Conservation (phyloP, 768 basidiomycete species). For the Amyloporia xantha region DNA sequence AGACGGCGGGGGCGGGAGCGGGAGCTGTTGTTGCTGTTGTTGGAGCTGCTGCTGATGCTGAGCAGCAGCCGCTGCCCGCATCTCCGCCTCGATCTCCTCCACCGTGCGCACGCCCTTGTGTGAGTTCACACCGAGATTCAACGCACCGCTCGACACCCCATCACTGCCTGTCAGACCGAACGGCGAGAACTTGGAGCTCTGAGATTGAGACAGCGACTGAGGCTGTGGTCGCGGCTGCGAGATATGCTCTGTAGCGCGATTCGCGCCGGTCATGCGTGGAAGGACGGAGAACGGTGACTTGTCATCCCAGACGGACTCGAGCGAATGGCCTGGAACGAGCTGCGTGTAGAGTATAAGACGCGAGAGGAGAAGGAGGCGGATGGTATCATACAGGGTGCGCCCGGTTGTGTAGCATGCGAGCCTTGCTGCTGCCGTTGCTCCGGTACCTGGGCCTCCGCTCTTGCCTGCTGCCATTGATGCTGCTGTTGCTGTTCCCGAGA, state of each 20-base stretch:
- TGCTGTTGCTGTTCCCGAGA: no score
- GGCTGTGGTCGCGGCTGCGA: slow-evolving; percentile 17
- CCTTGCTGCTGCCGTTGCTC: slow-evolving; percentile 12
- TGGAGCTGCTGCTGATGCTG: slow-evolving; percentile 18
- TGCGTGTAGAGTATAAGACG: slow-evolving; percentile 27
- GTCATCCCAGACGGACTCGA: slow-evolving; percentile 80
- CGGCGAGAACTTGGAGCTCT: slow-evolving; percentile 16
- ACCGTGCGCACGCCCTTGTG: slow-evolving; percentile 45
- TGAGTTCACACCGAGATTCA: slow-evolving; percentile 15
- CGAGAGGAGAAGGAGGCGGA: slow-evolving; percentile 13
- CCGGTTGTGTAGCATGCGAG: slow-evolving; percentile 8
- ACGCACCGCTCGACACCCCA: slow-evolving; percentile 22
- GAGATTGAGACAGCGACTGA: no score
- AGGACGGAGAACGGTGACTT: slow-evolving; percentile 69
- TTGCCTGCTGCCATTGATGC: no score
- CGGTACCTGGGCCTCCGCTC: slow-evolving; percentile 3
- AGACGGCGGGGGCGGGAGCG: slow-evolving; percentile 6
- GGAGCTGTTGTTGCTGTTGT: slow-evolving; percentile 12
- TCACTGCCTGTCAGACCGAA: slow-evolving; percentile 11
- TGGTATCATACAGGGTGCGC: slow-evolving; percentile 23
- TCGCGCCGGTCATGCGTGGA: slow-evolving; percentile 44
- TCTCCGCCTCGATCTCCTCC: slow-evolving; percentile 81
- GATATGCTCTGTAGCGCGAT: slow-evolving; percentile 32
- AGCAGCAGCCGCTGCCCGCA: slow-evolving; percentile 49
- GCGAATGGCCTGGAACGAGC: slow-evolving; percentile 39